Percentiles rank a stretch among this genome's conserved stretches.
Conservation (phyloP, 208 protist genomes). For the Crithidia expoeki region DNA sequence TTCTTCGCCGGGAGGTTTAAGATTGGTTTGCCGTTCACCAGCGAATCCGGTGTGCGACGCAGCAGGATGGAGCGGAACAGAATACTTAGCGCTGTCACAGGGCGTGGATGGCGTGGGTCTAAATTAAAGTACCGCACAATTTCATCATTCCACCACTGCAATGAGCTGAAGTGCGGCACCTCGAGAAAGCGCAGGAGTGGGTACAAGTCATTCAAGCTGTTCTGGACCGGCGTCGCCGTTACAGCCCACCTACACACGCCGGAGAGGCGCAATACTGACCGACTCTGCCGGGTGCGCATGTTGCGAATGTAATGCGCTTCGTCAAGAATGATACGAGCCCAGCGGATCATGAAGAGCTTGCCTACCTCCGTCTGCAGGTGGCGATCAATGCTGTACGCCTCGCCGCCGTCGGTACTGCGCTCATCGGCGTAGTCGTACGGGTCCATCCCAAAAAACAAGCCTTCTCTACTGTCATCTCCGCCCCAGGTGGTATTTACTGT, state of each 20-base stretch:
- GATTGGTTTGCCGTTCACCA: conserved; percentile 52
- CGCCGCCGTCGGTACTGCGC: not conserved
- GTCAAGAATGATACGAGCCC: conserved; percentile 90
- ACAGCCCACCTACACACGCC: conserved; percentile 63
- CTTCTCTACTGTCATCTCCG: not conserved
- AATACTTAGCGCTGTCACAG: conserved; percentile 54
- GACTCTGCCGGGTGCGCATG: conserved; percentile 49
- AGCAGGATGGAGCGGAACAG: conserved; percentile 64
- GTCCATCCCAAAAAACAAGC: not conserved
- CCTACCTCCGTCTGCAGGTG: conserved; percentile 41
- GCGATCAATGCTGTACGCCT: conserved; percentile 19
- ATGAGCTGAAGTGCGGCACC: conserved; percentile 64
- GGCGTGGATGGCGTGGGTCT: conserved; percentile 48
- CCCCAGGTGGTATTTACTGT: not conserved
- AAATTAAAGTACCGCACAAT: conserved; percentile 63
- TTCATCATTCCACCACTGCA: conserved; percentile 71
- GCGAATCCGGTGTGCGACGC: conserved; percentile 56
- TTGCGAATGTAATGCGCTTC: conserved; percentile 91
- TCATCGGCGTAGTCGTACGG: conserved; percentile 13
- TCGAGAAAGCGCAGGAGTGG: conserved; percentile 67
- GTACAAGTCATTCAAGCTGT: conserved; percentile 76
- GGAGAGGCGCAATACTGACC: conserved; percentile 49
- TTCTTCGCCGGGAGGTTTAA: conserved; percentile 52
- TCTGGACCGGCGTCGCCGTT: conserved; percentile 67
- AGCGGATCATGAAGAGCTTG: conserved; percentile 77